Evolutionary conservation across 2,329 filamentous ascomycete genomes (phyloP).

Genomic region (Penicillium polonicum): DNA sequence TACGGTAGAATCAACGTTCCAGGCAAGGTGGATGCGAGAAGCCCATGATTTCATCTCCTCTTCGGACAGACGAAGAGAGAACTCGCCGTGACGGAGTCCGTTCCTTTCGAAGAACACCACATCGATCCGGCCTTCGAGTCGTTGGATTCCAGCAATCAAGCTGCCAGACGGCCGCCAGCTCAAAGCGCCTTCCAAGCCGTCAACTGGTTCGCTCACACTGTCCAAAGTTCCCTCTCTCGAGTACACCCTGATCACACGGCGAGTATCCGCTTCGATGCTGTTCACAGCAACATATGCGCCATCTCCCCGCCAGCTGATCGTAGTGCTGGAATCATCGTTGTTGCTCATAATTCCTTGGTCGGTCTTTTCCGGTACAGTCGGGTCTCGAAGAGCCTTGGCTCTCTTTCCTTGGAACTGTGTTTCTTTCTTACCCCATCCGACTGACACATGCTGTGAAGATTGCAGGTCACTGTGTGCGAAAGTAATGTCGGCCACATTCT

Average conservation of each 20-base stretch:
- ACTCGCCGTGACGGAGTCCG: conserved; percentile 93
- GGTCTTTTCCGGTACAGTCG: conserved; percentile 88
- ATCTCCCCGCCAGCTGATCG: conserved; percentile 91
- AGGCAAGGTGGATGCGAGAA: conserved; percentile 66
- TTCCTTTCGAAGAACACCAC: conserved; percentile 97
- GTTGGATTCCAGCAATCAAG: conserved; percentile 81
- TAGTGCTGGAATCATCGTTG: conserved; percentile 68
- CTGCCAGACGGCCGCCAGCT: conserved; percentile 94
- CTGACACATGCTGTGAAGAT: conserved; percentile 88
- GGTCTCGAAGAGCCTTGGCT: conserved; percentile 82
- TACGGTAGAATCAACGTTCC: conserved; percentile 91
- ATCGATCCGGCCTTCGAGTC: conserved; percentile 66
- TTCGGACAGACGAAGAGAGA: conserved; percentile 68
- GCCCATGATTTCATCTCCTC: conserved; percentile 57
- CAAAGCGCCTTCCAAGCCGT: conserved; percentile 79
- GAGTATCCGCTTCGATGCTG: conserved; percentile 64
- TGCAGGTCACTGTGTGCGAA: conserved; percentile 76
- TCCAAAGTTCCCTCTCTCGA: conserved; percentile 87
- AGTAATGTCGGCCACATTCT: conserved; percentile 72
- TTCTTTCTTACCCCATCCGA: conserved; percentile 97
- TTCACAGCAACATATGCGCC: conserved; percentile 88
- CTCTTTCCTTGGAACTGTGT: conserved; percentile 95
- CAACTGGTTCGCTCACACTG: conserved; percentile 90
- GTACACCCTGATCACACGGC: conserved; percentile 84
- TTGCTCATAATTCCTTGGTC: conserved; percentile 76